phyloP scores from a whole-genome alignment of 2,329 filamentous ascomycete genomes.

The Dichotomopilus funicola region DNA sequence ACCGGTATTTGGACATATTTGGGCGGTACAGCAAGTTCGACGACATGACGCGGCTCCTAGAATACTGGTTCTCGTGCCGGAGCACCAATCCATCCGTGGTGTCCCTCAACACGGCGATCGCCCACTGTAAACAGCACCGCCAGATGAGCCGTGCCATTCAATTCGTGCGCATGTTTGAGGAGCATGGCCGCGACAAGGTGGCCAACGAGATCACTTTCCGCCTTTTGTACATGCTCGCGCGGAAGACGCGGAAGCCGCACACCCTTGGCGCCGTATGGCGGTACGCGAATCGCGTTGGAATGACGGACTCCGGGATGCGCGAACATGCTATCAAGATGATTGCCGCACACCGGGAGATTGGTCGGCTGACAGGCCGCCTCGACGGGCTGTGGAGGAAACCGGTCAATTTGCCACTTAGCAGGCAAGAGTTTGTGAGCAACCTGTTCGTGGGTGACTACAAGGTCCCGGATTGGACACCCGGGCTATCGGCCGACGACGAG shows the following conservation, averaged over 20 bases:
- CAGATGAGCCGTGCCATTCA: slow-evolving; percentile 20
- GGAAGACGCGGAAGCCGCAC: slow-evolving; percentile 29
- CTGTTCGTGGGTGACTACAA: slow-evolving; percentile 2
- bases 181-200: neutral
- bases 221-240: slow-evolving; percentile 34
- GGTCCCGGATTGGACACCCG: neutral
- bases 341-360: neutral
- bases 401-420: neutral
- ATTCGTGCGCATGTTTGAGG: slow-evolving; percentile 24
- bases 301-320: slow-evolving; percentile 27
- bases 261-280: slow-evolving; percentile 30
- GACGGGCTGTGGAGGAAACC: slow-evolving; percentile 4
- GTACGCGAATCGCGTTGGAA: slow-evolving; percentile 26
- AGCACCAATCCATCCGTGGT: slow-evolving; percentile 24
- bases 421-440: neutral
- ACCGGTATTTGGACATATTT: slow-evolving; percentile 38
- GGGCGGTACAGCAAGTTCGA: slow-evolving; percentile 33
- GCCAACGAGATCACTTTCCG: slow-evolving; percentile 30
- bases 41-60: slow-evolving; percentile 29
- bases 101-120: slow-evolving; percentile 32
- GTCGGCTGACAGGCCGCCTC: slow-evolving; percentile 1
- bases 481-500: too few species aligned
- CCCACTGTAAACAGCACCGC: slow-evolving; percentile 24
- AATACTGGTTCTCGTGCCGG: slow-evolving; percentile 22
- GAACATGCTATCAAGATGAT: slow-evolving; percentile 1